Conservation (phyloP, 1,284 basidiomycete genomes). For the Malassezia dermatis region DNA sequence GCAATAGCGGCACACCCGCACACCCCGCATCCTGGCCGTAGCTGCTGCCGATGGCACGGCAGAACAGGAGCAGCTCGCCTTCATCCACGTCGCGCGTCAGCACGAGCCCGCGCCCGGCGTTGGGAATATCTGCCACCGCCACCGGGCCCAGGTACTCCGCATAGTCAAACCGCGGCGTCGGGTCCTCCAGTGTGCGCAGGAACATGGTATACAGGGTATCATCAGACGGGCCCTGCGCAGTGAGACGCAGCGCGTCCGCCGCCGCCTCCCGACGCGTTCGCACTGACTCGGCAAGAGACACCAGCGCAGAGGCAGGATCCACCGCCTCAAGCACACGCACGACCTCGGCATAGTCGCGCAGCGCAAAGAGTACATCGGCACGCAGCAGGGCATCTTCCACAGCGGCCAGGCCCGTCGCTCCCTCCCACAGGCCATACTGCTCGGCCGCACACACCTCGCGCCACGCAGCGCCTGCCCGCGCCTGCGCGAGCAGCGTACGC, state of each 20-base stretch:
- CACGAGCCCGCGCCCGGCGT: conserved; percentile 40
- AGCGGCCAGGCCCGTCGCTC: neutral
- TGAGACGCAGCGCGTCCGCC: conserved; percentile 18
- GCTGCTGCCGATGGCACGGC: conserved; percentile 31
- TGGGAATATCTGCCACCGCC: conserved; percentile 29
- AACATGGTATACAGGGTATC: conserved; percentile 30
- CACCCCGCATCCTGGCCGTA: conserved; percentile 33
- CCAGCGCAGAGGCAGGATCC: neutral
- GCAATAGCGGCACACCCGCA: conserved; percentile 25
- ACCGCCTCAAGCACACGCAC: neutral
- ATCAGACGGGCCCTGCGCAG: conserved; percentile 21
- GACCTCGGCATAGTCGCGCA: conserved; percentile 8
- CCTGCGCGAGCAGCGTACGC: neutral
- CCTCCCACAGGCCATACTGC: neutral
- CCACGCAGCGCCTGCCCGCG: conserved; percentile 16
- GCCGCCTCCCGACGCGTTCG: conserved; percentile 17
- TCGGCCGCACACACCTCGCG: conserved; percentile 13
- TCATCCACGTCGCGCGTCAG: conserved; percentile 31
- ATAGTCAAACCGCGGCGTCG: conserved; percentile 28
- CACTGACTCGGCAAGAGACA: conserved; percentile 15
- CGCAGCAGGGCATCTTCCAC: conserved; percentile 2
- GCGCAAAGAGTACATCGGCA: conserved; percentile 11
- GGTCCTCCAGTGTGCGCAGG: conserved; percentile 23
- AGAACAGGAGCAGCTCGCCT: conserved; percentile 37
- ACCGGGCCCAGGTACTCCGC: conserved; percentile 36